Conservation (phyloP, 202 grass and related monocot genomes). For the Zizania palustris region DNA sequence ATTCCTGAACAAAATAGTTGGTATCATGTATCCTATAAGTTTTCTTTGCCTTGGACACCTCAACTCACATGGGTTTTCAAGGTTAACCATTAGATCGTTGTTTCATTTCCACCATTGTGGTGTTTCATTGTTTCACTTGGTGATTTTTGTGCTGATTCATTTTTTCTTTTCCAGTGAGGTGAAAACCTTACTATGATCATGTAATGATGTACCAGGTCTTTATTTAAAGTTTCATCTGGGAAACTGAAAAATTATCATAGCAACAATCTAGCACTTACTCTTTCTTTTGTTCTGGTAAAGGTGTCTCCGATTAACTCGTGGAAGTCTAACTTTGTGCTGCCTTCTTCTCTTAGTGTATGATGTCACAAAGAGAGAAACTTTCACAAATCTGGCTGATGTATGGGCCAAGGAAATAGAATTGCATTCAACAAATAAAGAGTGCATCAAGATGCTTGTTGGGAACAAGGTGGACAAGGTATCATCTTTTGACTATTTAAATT, state of each 20-base stretch:
- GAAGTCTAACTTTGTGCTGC: conserved; percentile 40
- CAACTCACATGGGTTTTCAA: neutral
- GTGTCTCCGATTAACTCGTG: conserved; percentile 29
- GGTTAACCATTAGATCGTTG: neutral
- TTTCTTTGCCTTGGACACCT: neutral
- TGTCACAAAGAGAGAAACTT: conserved; percentile 87
- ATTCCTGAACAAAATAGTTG: neutral
- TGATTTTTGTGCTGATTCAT: neutral
- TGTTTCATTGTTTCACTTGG: neutral
- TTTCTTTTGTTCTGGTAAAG: neutral
- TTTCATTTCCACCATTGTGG: neutral
- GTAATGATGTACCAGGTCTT: neutral
- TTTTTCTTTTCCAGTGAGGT: conserved; percentile 7
- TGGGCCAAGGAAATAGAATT: conserved; percentile 94
- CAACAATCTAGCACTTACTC: neutral
- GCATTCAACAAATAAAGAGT: conserved; percentile 82
- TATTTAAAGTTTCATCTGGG: neutral
- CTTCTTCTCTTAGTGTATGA: conserved; percentile 88
- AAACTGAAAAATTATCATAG: neutral
- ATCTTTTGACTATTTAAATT: neutral
- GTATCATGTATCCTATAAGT: conserved; percentile 3
- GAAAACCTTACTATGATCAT: neutral
- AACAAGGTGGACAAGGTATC: conserved; percentile 97
- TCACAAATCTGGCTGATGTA: conserved; percentile 90
- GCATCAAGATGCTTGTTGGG: conserved; percentile 94